phyloP scores from a whole-genome alignment of 2,329 filamentous ascomycete genomes.

The Hymenoscyphus salicellus region DNA sequence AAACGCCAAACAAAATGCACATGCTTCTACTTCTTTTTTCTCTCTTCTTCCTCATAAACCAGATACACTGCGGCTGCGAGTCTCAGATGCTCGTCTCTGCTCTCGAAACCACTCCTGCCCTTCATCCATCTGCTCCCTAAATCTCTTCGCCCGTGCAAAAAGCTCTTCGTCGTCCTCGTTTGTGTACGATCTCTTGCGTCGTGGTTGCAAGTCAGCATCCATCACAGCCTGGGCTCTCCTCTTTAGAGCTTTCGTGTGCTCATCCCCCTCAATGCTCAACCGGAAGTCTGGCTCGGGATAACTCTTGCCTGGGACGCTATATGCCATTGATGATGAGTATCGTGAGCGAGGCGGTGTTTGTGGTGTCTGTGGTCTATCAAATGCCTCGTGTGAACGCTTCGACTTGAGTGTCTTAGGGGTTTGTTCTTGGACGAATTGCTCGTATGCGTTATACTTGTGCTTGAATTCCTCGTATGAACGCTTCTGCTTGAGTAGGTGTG shows the following conservation, averaged over 20 bases:
- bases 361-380: slow-evolving; percentile 23
- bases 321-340: slow-evolving; percentile 13
- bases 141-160: slow-evolving; percentile 34
- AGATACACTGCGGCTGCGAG: slow-evolving; percentile 25
- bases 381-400: slow-evolving; percentile 30
- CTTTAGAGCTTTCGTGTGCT: slow-evolving; percentile 28
- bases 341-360: slow-evolving; percentile 18
- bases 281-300: slow-evolving; percentile 6
- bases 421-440: too few relatives aligned
- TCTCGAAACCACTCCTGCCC: slow-evolving; percentile 33
- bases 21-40: background rate
- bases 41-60: slow-evolving; percentile 10
- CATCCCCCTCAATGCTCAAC: slow-evolving; percentile 14
- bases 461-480: slow-evolving; percentile 28
- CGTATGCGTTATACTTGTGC: too few relatives aligned
- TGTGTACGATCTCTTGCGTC: slow-evolving; percentile 20
- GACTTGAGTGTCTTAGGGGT: slow-evolving; percentile 19
- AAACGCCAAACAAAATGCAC: background rate
- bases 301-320: slow-evolving; percentile 27
- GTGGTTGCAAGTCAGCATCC: slow-evolving; percentile 17
- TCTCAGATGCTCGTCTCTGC: slow-evolving; percentile 25
- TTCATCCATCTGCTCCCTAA: slow-evolving; percentile 37
- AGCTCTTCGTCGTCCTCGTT: slow-evolving; percentile 29
- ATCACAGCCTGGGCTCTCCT: slow-evolving; percentile 28
- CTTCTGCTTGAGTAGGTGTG: slow-evolving; percentile 25